Evolutionary conservation across 2,329 filamentous ascomycete genomes (phyloP), one percentile per base, ranked within the genome.

Genomic region (Botryosphaeria agaves): DNA sequence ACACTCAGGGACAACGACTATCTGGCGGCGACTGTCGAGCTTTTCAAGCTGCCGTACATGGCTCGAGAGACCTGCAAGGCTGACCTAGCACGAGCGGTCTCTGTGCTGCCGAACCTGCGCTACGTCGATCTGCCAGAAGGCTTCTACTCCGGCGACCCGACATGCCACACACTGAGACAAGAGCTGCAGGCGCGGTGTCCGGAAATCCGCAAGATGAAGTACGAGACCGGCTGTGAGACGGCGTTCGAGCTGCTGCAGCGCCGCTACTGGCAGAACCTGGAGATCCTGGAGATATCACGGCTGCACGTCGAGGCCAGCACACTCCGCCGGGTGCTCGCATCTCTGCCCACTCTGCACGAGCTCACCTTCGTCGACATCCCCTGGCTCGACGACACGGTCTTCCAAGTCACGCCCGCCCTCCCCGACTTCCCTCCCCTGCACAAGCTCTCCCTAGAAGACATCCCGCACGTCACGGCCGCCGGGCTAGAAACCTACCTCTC

Each of bases 11-110:
- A 87, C 29, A 76, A 84, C 37, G 69, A 72, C 14, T 71, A 58
- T 28, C 52, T 92, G 27, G 83, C 76, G 19, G 61, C 67, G 32
- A 61, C 72, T 25, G 81, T 93, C 4, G 59, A 76, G 45, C 84
- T 76, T 43, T 63, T 95, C 45, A 92, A 93, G 60, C 74, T 83
- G 35, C 83, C 87, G 5, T 94, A 93, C 53, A 94, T 94, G 87
- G 76, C 87, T 32, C 74, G 87, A 34, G 83, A 94, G 57, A 80
- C 80, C 1, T 79, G 70, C 49, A 83, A 89, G 49, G 69, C 79
- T 32, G 80, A 87, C 38, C 68, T 94, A 29, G 85, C 87, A 7
- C 73, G 84, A 30, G 15, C 25, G 9, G 26, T 27, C n/a, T 82
- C 83, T 21, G 79, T 85, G 15, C 65, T 87, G 26, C 81, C 83